Evolutionary conservation across 2,329 filamentous ascomycete species (phyloP), one percentile per base, ranked within the genome.

Genomic region (Chaetomiaceae sp.): DNA sequence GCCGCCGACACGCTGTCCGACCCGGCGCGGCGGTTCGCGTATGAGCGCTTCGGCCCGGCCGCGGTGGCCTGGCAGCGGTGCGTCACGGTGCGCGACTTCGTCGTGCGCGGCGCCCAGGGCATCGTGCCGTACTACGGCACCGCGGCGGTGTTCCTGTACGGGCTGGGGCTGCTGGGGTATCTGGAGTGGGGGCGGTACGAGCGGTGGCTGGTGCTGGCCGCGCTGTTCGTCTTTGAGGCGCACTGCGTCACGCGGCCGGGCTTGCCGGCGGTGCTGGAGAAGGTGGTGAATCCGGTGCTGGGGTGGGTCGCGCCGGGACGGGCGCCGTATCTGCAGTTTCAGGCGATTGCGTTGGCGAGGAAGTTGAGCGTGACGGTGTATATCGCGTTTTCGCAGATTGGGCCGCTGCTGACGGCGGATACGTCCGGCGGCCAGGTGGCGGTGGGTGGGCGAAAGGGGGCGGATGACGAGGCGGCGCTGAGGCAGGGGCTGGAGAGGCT

Each of bases 1-100:
- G 89, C 88, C 6, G 80, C 88, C 60, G 93, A 97, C 59, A 87
- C 84, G 0, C 78, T 96, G 14, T 69, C 80, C n/a, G 81, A 93
- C 60, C 79, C 86, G 2, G 81, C 80, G 1, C 82, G 78, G 59
- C 77, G 88, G 46, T 95, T 93, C 63, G 89, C 88, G 7, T 96
- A 96, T 67, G 88, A 95, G 62, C 81, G 88, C 38, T 89, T 95
- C 63, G 90, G 90, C 0, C 83, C 87, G 1, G 79, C 80, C 22
- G 74, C 90, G 17, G 65, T 84, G 11, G 62, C 64, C 14, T 57
- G 50, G 56, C 70, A 76, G 53, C 72, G 78, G 53, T 84, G 81
- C 66, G 68, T 74, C 43, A 87, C 84, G 0, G 69, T 86, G 46
- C 76, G 76, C 49, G 90, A 95, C 62, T 95, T 79, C 62, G 71